phyloP scores from a whole-genome alignment of 2,329 filamentous ascomycete species.

The Colletotrichum agaves region DNA sequence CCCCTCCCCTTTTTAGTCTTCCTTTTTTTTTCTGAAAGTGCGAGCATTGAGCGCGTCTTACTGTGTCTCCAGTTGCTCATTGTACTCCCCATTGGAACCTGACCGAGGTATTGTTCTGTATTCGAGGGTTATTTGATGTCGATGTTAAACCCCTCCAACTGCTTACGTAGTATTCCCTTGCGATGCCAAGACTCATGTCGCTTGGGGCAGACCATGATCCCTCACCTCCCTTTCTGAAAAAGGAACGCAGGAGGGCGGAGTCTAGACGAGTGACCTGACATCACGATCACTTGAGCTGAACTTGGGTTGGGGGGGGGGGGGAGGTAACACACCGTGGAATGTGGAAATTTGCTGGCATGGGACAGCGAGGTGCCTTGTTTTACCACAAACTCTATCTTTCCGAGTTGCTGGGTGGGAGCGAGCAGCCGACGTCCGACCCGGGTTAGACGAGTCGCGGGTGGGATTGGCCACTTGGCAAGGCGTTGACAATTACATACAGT shows the following conservation, averaged over 20 bases:
- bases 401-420: slow-evolving; percentile 27
- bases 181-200: slow-evolving; percentile 9
- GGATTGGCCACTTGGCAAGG: background rate
- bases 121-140: slow-evolving; percentile 3
- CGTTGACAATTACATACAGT: slow-evolving; percentile 1
- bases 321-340: background rate
- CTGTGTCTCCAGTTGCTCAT: background rate
- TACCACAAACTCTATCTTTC: slow-evolving; percentile 35
- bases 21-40: background rate
- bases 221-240: background rate
- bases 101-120: background rate
- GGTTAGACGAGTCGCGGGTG: slow-evolving; percentile 30
- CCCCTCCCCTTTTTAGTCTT: background rate
- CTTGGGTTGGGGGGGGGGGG: background rate
- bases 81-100: background rate
- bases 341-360: slow-evolving; percentile 34
- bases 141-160: background rate
- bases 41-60: background rate
- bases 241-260: background rate
- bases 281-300: slow-evolving; percentile 15
- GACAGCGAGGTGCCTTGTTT: slow-evolving; percentile 36
- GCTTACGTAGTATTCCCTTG: background rate
- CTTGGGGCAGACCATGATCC: slow-evolving; percentile 6
- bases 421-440: slow-evolving; percentile 37
- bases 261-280: slow-evolving; percentile 11